Percentiles rank a stretch among this genome's conserved stretches.
Conservation (phyloP, 1,284 basidiomycete genomes). For the Flammula alnicola region DNA sequence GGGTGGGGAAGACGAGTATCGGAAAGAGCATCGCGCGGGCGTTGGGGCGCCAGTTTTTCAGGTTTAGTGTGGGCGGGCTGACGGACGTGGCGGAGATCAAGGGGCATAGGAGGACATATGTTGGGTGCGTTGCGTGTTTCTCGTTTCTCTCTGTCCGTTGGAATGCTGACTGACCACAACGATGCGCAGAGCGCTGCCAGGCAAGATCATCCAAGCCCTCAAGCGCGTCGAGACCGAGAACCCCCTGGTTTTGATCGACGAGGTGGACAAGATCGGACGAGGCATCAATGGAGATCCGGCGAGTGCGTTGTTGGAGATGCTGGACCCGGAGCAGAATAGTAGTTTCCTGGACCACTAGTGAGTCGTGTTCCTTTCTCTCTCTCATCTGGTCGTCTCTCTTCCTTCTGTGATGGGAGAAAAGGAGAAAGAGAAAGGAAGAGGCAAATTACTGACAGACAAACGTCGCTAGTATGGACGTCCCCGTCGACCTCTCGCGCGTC, state of each 20-base stretch:
- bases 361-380: slow-evolving; percentile 32
- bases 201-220: slow-evolving; percentile 97
- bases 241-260: slow-evolving; percentile 94
- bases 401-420: too few relatives aligned
- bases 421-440: too few relatives aligned
- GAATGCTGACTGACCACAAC: neutral
- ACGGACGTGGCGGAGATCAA: slow-evolving; percentile 99
- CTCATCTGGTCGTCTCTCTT: too few relatives aligned
- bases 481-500: slow-evolving; percentile 94
- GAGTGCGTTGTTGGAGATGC: slow-evolving; percentile 94
- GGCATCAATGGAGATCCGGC: slow-evolving; percentile 96
- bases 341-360: slow-evolving; percentile 97
- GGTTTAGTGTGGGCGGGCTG: slow-evolving; percentile 96
- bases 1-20: slow-evolving; percentile 90
- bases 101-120: slow-evolving; percentile 96
- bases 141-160: slow-evolving; percentile 4
- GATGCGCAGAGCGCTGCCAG: slow-evolving; percentile 81
- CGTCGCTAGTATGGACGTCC: slow-evolving; percentile 85
- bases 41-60: slow-evolving; percentile 87
- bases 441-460: neutral
- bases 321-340: slow-evolving; percentile 97
- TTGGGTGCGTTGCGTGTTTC: slow-evolving; percentile 63
- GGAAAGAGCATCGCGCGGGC: slow-evolving; percentile 95
- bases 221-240: slow-evolving; percentile 98
- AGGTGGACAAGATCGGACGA: slow-evolving; percentile 98